Percentiles rank a stretch among this genome's conserved stretches.
These are phyloP conservation scores for Populus hybrid DNA, from an alignment of 441 rosid species.

Conservation along the genomic window DNA sequence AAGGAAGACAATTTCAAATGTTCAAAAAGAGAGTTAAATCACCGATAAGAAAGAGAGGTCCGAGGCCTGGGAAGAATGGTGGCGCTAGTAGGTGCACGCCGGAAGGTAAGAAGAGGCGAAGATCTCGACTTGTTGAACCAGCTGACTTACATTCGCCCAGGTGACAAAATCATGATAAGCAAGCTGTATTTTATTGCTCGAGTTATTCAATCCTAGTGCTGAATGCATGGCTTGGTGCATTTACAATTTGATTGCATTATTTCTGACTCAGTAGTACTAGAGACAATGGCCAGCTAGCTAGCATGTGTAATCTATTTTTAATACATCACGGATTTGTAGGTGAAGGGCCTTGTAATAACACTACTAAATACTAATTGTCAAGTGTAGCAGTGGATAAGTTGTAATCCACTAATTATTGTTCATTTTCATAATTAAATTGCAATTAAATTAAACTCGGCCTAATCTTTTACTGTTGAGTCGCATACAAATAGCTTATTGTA, in stretches of 20 bases:
- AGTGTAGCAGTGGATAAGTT: neutral
- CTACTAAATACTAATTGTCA: neutral
- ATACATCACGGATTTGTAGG: neutral
- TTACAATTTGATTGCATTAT: neutral
- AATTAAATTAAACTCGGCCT: neutral
- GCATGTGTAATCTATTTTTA: constrained; percentile 11
- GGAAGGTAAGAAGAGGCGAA: constrained; percentile 64
- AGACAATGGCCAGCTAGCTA: neutral
- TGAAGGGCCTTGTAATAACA: neutral
- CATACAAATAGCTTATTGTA: neutral
- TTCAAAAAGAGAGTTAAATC: constrained; percentile 60
- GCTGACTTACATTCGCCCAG: constrained; percentile 35
- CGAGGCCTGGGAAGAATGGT: constrained; percentile 45
- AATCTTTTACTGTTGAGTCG: neutral
- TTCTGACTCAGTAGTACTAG: neutral
- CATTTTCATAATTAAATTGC: neutral
- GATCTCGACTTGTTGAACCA: constrained; percentile 41
- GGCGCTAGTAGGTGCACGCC: constrained; percentile 50
- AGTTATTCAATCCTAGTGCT: constrained; percentile 22
- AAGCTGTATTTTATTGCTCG: neutral
- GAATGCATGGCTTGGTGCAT: constrained; percentile 19
- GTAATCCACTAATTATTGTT: neutral
- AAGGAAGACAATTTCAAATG: constrained; percentile 23
- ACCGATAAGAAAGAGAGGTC: constrained; percentile 31
- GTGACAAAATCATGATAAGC: constrained; percentile 5